A percentile compares a stretch with the other conserved stretches of the same genome.
Conservation (phyloP, 2,329 filamentous ascomycete species). For the Exophiala spinifera region DNA sequence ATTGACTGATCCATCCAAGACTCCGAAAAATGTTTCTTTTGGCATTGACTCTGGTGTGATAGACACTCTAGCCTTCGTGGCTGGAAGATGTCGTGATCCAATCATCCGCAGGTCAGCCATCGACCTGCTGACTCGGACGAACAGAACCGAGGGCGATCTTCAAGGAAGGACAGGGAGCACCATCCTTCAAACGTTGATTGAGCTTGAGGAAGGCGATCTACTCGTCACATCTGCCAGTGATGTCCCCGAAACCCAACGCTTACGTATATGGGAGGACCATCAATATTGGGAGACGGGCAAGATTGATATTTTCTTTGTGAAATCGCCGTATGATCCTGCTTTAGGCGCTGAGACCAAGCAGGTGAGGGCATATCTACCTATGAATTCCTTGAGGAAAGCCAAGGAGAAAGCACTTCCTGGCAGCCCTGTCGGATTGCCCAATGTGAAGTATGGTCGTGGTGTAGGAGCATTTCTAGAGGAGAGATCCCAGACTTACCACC, state of each 20-base stretch:
- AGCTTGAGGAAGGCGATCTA: constrained; percentile 24
- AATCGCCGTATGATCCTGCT: constrained; percentile 24
- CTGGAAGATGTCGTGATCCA: constrained; percentile 34
- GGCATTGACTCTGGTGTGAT: constrained; percentile 34
- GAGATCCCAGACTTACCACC: constrained; percentile 24
- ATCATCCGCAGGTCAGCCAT: constrained; percentile 31
- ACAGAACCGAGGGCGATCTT: constrained; percentile 26
- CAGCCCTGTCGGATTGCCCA: constrained; percentile 19
- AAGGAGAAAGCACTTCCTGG: constrained; percentile 14
- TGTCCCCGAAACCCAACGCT: constrained; percentile 20
- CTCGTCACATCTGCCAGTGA: constrained; percentile 16
- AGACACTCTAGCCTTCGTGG: constrained; percentile 30
- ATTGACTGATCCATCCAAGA: constrained; percentile 22
- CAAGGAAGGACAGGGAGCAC: constrained; percentile 23
- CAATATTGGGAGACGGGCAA: constrained; percentile 27
- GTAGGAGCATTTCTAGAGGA: constrained; percentile 25
- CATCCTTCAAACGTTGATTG: constrained; percentile 21
- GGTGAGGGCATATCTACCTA: constrained; percentile 17
- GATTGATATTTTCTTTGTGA: constrained; percentile 26
- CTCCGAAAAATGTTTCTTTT: constrained; percentile 26
- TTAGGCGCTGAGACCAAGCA: constrained; percentile 20
- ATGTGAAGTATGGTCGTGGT: constrained; percentile 25
- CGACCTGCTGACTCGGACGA: constrained; percentile 26
- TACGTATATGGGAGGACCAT: constrained; percentile 28
- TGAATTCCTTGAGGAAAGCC: constrained; percentile 11